Base-by-base conservation (phyloP, 352 stramenopile species). In the Globisporangium nodosum region DNA sequence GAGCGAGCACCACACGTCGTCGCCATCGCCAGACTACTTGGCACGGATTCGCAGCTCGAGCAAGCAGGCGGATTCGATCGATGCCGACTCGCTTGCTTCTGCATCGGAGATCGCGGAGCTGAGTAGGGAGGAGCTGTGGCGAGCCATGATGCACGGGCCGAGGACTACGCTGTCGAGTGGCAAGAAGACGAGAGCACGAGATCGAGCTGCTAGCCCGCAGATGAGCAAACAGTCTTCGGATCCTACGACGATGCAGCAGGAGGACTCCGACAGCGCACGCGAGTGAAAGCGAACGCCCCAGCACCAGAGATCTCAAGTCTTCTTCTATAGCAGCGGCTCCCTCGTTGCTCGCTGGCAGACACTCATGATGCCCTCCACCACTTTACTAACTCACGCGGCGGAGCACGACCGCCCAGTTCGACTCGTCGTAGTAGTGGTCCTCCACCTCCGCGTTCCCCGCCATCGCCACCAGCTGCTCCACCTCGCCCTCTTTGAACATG, bases 401-500 rank as follows among this genome's bases (percentile, higher is more conserved):
- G 68, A 94, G 66, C 54, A 93, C 64, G 35, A 95, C 69, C n/a
- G 81, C 84, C 86, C 86, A 95, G 64, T 95, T 95, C 20, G 74
- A 88, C 51, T 93, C 78, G 58, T 95, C 86, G 51, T 91, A 95
- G 67, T 95, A 94, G 49, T 72, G 85, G 16, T 87, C 68, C 50
- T 85, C 73, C n/a, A 93, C 74, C 12, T 68, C 52, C 1, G 79
- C 80, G 31, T 90, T 77, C 15, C 78, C 81, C 3, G 77, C 73
- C n/a, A 85, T 61, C 27, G 55, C 58, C 20, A 94, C 74, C 7
- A 94, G 60, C 24, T 70, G 71, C 56, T 92, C 79, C 5, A 94
- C 65, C 61, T 94, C 85, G 20, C 85, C 85, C 60, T 92, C 70
- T 56, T 91, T 92, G 52, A 92, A 94, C 79, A 94, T 91, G 80